Base-by-base conservation (phyloP, 768 basidiomycete genomes). In the Xerocomellus amylosporus region DNA sequence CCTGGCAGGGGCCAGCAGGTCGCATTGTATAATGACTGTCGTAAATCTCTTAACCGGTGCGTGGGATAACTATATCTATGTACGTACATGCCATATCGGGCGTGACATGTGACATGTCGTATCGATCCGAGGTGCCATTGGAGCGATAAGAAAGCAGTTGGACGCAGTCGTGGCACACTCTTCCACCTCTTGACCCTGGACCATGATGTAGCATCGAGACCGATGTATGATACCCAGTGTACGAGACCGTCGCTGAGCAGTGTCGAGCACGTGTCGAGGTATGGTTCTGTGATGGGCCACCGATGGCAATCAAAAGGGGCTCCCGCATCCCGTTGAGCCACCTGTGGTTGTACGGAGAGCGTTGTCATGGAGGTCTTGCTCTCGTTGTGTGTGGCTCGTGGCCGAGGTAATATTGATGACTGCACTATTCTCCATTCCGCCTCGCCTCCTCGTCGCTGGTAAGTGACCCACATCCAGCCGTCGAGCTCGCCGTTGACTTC, bases 101-200 rank as follows among this genome's bases (percentile, higher is more conserved):
- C 6, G 30, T 5, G 39, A 39, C 5, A 12, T 5, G 30, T 5
- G 39, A 39, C 5, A 12, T 17, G 14, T 63, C 63, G 65, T 49
- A 68, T 66, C 65, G 66, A 66, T 66, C 66, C 66, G 65, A 62
- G 41, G 15, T 56, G 31, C 8, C 28, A n/a, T n/a, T 58, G 38
- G 50, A 57, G 43, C 15, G 65, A 67, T 68, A 68, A 68, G 58
- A 58, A 17, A n/a, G 43, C 28, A 17, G 50, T 51, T 46, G 53
- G 31, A 49, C n/a, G 48, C 50, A 19, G 12, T 7, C 34, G n/a
- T n/a, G n/a, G n/a, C 45, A 33, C 12, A 33, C 10, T 9, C 13
- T 54, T 53, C 42, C 17, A 19, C 33, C 47, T 54, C 50, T 62
- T 59, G 60, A 57, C 53, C 57, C 63, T 2, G 15, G 36, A 37